phyloP scores from a whole-genome alignment of 257 asterid genomes.

The Catharanthus roseus region DNA sequence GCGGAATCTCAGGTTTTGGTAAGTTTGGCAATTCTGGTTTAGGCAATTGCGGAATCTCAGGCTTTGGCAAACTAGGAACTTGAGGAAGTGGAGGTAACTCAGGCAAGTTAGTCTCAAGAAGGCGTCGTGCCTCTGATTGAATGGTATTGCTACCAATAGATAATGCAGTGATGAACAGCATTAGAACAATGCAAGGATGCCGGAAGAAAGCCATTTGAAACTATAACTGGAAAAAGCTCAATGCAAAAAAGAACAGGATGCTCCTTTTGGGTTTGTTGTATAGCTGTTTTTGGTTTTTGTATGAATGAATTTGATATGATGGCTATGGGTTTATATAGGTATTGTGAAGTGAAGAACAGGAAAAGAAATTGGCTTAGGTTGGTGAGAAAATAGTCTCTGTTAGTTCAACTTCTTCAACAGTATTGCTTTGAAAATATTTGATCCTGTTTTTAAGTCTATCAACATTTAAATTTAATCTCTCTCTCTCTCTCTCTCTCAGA shows the following conservation, averaged over 20 bases:
- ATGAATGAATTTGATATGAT: too few relatives aligned
- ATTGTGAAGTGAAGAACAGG: constrained; percentile 4
- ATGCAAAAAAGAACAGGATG: constrained; percentile 5
- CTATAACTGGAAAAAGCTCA: background rate
- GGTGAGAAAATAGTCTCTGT: constrained; percentile 14
- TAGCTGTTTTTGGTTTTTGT: constrained; percentile 9
- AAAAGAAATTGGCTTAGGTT: constrained; percentile 1
- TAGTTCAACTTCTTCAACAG: constrained; percentile 31
- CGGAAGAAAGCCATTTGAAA: constrained; percentile 18
- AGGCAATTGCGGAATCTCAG: constrained; percentile 21
- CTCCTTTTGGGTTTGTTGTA: background rate
- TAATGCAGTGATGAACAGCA: constrained; percentile 11
- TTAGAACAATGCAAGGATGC: constrained; percentile 8
- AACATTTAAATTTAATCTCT: too few relatives aligned
- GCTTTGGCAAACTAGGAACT: constrained; percentile 23
- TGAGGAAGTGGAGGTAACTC: constrained; percentile 9
- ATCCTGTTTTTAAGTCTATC: too few relatives aligned
- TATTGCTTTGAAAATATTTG: background rate
- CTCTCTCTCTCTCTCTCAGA: too few relatives aligned
- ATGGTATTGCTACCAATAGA: constrained; percentile 10
- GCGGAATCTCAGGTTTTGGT: constrained; percentile 19
- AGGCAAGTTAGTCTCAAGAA: constrained; percentile 26
- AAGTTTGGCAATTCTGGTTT: constrained; percentile 23
- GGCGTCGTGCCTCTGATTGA: constrained; percentile 24
- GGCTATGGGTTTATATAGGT: constrained; percentile 18